phyloP scores from a whole-genome alignment of 129 eudicot species.

The Daucus carota region DNA sequence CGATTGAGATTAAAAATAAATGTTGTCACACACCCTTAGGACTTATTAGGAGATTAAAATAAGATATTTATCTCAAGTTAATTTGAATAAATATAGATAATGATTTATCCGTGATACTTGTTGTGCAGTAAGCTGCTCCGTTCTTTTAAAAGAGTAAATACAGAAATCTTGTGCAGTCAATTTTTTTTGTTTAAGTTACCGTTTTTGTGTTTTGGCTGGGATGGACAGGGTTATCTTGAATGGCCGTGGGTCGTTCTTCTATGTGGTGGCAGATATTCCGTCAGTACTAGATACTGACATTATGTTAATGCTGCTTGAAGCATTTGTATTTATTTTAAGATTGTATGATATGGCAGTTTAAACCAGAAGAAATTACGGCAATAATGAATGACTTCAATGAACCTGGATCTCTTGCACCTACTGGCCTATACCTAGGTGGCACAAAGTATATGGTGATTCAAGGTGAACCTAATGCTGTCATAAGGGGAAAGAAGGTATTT shows the following conservation, averaged over 20 bases:
- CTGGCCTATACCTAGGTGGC: conserved; percentile 18
- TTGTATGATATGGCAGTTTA: conserved; percentile 12
- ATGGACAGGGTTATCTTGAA: background rate
- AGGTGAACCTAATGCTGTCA: conserved; percentile 21
- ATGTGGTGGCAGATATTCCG: background rate
- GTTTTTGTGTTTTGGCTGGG: background rate
- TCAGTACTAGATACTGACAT: background rate
- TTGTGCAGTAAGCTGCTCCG: background rate
- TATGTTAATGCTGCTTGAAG: background rate
- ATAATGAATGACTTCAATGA: conserved; percentile 18
- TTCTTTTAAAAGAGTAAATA: too few species aligned
- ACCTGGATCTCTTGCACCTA: conserved; percentile 18
- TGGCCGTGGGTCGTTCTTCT: background rate
- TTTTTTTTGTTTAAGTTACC: too few species aligned
- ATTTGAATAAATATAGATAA: background rate
- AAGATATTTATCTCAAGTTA: too few species aligned
- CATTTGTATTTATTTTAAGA: background rate
- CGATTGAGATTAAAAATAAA: background rate
- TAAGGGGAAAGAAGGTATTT: conserved; percentile 22
- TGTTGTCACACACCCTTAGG: background rate
- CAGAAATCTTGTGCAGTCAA: too few species aligned
- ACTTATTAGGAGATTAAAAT: too few species aligned
- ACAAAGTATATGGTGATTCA: conserved; percentile 27
- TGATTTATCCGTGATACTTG: background rate
- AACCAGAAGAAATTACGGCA: conserved; percentile 17